Base-by-base conservation (phyloP, 176 grass and related monocot species). In the Aechmea fasciata region DNA sequence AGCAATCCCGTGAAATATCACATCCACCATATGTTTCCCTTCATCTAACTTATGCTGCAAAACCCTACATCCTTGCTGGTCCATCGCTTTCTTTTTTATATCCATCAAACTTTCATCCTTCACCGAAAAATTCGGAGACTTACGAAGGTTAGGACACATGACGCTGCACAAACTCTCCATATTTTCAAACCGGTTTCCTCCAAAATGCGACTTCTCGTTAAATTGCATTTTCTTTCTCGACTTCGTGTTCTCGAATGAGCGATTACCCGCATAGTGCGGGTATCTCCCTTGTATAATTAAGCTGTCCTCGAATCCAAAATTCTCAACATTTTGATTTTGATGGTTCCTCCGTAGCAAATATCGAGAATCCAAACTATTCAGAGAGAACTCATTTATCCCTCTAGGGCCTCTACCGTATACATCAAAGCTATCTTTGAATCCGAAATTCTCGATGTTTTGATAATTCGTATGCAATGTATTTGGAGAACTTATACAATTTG, bases 1-100 rank as follows among this genome's bases (percentile, higher is more conserved):
- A 13, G 82, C 50, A 52, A 90, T 76, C 18, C 77, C 87, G 23
- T 70, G 48, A 79, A 90, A 93, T 74, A 99, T 83, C 66, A 73
- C 41, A 64, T 99, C 77, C 8, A 90, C 85, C 71, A 72, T 75
- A 9, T 75, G 50, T 72, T 85, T 87, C 65, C 89, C 89, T 48
- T 88, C 84, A 19, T 87, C 84, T 50, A 94, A 79, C 63, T 84
- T 76, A 63, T 80, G 78, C 83, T 99, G 95, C 64, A 99, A 82
- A 54, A 80, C 82, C n/a, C 87, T 66, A 75, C 90, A 99, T 2
- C 95, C 90, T 57, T 93, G 78, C 78, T 90, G 87, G 71, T 99
- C 95, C 62, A 69, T 90, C 3, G 95, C 89, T 3, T 90, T 75
- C 41, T 84, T 82, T 72, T 82, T 82, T 66, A 90, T 68, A 0